Evolutionary conservation across 148 eudicot genomes (phyloP), one percentile per base, ranked within the genome.

Genomic region (Camellia lanceoleosa): DNA sequence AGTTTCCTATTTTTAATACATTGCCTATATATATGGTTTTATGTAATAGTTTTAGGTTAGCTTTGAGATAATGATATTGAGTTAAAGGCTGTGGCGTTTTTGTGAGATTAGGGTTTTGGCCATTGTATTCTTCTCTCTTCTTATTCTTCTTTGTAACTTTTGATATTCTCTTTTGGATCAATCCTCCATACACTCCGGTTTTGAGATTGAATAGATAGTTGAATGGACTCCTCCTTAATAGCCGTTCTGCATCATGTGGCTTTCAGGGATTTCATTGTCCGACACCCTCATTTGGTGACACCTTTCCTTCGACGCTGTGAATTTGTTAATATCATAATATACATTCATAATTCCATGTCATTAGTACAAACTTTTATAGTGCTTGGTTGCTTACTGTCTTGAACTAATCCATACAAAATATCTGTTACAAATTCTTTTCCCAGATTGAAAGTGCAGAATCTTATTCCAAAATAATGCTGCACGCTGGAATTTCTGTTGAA

Each of bases 391-490:
- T 38, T 69, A 18, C 47, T 47, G 14, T 46, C 54, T 60, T 54
- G 5, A 68, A 47, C 55, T 60, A 52, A 30, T 51, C 14, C 78
- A 66, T 14, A 16, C 19, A 47, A 13, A 23, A 16, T 47, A 64
- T 49, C 47, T 14, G 14, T 74, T 38, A 41, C 68, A 49, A 59
- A 72, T 64, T 44, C 7, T 55, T 72, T 52, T 69, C 63, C 66
- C 80, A 97, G 98, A 94, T 97, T 76, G 91, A 82, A 82, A 88
- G 76, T 86, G 99, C 99, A 46, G 99, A 97, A 83, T 88, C 93
- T 75, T 97, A 97, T 87, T 73, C 82, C 63, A 76, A 81, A 60
- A 78, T 85, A 65, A 87, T 94, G 90, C 85, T 83, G 80, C 84
- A 83, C 83, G 93, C 98, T 85, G 96, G 99, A 66, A 88, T 97